Percentiles rank a stretch among this genome's conserved stretches.
These are phyloP conservation scores for Adansonia rubrostipa DNA, from an alignment of 441 rosid species.

Conservation along the genomic window DNA sequence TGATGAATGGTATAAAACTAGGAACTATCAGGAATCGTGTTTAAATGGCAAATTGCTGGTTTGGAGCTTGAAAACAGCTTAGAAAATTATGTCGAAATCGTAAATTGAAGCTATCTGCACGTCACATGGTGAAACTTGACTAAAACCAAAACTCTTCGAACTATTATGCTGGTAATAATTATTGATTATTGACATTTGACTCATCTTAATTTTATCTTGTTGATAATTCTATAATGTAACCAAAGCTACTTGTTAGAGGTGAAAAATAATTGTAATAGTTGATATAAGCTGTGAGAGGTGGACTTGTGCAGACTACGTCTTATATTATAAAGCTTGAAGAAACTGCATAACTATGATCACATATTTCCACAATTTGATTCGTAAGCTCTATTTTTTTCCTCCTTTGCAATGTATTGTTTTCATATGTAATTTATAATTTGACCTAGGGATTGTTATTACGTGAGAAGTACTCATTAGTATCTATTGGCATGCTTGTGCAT, in stretches of 20 bases:
- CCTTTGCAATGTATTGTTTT: not conserved
- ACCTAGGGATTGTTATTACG: not conserved
- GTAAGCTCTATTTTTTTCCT: not conserved
- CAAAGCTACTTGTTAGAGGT: not conserved
- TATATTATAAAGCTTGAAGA: not conserved
- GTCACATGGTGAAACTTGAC: not conserved
- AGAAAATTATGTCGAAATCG: not conserved
- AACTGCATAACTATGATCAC: not conserved
- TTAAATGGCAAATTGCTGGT: not conserved
- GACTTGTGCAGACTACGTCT: not conserved
- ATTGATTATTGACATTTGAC: slow-evolving; percentile 7
- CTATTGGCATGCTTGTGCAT: not conserved
- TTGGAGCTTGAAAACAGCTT: not conserved
- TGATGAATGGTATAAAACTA: not conserved
- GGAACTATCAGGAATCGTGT: not conserved
- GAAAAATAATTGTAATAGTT: slow-evolving; percentile 7
- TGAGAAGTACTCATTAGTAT: not conserved
- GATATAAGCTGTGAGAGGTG: not conserved
- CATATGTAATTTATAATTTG: not conserved
- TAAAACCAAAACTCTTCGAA: not conserved
- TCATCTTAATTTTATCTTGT: not conserved
- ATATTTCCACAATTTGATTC: slow-evolving; percentile 3
- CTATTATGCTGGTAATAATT: not conserved
- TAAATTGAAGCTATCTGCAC: not conserved
- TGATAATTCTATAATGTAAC: not conserved